Percentiles rank a stretch among this genome's conserved stretches.
phyloP scores from a whole-genome alignment of 139 green algal genomes.

The Diplosphaera chodatii region DNA sequence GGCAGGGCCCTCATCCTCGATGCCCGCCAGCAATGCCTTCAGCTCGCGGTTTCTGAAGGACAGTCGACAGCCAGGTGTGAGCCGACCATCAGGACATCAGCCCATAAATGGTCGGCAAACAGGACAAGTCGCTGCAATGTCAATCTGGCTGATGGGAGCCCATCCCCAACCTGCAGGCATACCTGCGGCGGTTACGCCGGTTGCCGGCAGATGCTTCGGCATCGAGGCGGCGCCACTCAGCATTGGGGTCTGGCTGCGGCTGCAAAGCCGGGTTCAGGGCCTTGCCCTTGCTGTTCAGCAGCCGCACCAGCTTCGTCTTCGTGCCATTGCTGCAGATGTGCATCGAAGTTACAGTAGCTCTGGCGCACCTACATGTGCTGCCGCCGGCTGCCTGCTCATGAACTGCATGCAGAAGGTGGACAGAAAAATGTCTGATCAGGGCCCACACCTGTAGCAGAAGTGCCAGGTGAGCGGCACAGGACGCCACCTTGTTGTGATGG shows the following conservation, averaged over 20 bases:
- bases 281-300: conserved; percentile 29
- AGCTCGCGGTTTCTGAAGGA: background rate
- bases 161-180: no score
- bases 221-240: background rate
- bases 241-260: background rate
- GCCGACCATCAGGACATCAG: no score
- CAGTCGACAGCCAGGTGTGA: no score
- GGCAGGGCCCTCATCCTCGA: background rate
- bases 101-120: no score
- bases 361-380: no score
- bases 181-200: background rate
- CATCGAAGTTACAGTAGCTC: background rate
- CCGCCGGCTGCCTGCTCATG: no score
- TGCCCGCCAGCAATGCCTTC: background rate
- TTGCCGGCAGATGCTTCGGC: no score
- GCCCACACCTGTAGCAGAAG: conserved; percentile 53
- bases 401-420: no score
- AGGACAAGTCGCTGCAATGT: no score
- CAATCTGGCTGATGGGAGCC: no score
- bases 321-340: conserved; percentile 1
- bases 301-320: conserved; percentile 30
- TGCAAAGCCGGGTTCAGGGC: conserved; percentile 42
- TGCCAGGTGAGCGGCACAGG: conserved; percentile 92
- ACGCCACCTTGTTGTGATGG: conserved; percentile 71
- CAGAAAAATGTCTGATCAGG: no score